A percentile compares a stretch with the other conserved stretches of the same genome.
Conservation (phyloP, 148 eudicot species). For the Polygonum aviculare region DNA sequence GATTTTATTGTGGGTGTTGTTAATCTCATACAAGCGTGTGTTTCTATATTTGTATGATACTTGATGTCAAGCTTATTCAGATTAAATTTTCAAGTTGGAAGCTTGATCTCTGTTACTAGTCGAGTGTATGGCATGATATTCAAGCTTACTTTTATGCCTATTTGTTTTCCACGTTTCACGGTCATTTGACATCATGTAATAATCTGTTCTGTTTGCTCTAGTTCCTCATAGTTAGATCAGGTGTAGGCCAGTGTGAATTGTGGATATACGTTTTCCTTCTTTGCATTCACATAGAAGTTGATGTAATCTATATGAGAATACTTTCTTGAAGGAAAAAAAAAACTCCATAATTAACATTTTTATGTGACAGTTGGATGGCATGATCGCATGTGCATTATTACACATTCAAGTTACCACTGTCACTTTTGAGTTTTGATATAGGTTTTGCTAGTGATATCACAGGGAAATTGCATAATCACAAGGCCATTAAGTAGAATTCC, state of each 20-base stretch:
- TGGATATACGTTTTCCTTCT: neutral
- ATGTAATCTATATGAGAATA: neutral
- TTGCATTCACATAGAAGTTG: neutral
- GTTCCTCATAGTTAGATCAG: neutral
- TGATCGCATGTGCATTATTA: neutral
- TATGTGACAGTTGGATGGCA: neutral
- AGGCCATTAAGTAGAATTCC: neutral
- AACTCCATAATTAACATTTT: neutral
- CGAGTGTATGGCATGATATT: neutral
- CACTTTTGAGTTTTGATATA: neutral
- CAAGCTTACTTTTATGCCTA: neutral
- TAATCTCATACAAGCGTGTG: neutral
- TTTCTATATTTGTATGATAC: neutral
- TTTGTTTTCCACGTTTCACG: no score
- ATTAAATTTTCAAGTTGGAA: neutral
- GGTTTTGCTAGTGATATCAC: neutral
- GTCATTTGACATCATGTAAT: neutral
- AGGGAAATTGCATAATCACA: conserved; percentile 2
- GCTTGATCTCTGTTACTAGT: neutral
- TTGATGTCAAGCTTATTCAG: neutral
- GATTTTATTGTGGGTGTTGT: neutral
- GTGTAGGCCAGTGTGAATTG: neutral
- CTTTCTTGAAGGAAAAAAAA: neutral
- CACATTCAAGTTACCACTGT: neutral
- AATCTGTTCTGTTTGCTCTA: neutral